phyloP scores from a whole-genome alignment of 2,329 filamentous ascomycete genomes.

The Acrocalymma vagum region DNA sequence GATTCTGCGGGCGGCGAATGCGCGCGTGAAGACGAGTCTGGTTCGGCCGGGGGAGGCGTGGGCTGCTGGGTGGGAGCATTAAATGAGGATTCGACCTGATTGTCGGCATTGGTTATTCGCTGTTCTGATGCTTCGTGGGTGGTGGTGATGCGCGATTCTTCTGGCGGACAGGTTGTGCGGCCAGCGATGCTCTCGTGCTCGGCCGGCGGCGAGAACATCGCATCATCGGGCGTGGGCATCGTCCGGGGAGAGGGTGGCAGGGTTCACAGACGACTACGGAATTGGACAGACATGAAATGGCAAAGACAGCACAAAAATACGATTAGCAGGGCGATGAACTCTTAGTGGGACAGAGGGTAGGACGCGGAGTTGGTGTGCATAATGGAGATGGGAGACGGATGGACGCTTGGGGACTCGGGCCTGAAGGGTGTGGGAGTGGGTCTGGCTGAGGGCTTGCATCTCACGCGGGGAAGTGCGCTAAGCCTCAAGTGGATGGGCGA shows the following conservation, averaged over 20 bases:
- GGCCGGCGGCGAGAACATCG: constrained; percentile 47
- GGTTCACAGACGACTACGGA: constrained; percentile 29
- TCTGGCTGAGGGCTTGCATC: constrained; percentile 24
- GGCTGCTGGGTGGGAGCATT: constrained; percentile 40
- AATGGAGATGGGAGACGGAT: constrained; percentile 18
- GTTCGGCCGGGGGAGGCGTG: constrained; percentile 44
- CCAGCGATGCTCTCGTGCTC: constrained; percentile 54
- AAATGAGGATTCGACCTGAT: constrained; percentile 23
- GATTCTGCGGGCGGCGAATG: constrained; percentile 25
- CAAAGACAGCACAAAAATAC: background rate
- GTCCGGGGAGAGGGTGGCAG: constrained; percentile 37
- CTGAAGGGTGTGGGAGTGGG: constrained; percentile 28
- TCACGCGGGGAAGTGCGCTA: constrained; percentile 38
- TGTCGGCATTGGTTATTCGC: constrained; percentile 20
- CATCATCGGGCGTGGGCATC: constrained; percentile 61
- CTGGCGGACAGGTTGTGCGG: constrained; percentile 61
- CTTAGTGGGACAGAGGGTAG: constrained; percentile 5
- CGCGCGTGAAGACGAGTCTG: constrained; percentile 22
- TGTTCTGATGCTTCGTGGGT: constrained; percentile 42
- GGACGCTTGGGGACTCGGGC: too few relatives aligned
- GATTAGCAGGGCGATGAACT: constrained; percentile 1
- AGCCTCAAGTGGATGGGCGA: constrained; percentile 27
- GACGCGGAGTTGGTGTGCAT: constrained; percentile 24
- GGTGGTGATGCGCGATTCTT: constrained; percentile 43
- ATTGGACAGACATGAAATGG: background rate